Evolutionary conservation across 2,329 filamentous ascomycete genomes (phyloP).

Genomic region (Diaporthe humulicola): DNA sequence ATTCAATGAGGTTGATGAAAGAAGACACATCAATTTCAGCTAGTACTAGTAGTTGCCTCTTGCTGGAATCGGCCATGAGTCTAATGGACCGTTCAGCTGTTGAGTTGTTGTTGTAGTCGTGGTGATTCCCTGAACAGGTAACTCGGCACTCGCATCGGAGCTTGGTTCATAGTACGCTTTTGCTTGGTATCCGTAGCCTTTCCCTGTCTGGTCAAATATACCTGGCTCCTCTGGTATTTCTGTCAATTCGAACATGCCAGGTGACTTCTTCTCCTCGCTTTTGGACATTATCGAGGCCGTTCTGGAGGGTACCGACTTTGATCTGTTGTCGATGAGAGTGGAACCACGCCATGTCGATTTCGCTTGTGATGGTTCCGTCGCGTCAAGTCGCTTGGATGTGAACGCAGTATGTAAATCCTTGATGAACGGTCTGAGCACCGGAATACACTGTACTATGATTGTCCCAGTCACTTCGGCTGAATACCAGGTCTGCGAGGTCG

Average conservation of each 20-base stretch:
- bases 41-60: neutral
- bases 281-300: constrained; percentile 33
- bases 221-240: constrained; percentile 35
- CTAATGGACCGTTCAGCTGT: constrained; percentile 16
- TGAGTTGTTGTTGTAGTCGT: constrained; percentile 21
- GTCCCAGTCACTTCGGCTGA: constrained; percentile 66
- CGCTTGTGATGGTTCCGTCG: constrained; percentile 30
- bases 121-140: constrained; percentile 27
- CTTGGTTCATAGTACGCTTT: constrained; percentile 35
- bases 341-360: constrained; percentile 37
- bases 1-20: too few relatives aligned
- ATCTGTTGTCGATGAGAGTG: constrained; percentile 33
- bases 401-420: constrained; percentile 55
- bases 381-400: constrained; percentile 46
- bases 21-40: neutral
- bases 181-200: constrained; percentile 27
- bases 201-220: neutral
- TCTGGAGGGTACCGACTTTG: neutral
- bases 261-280: constrained; percentile 35
- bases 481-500: constrained; percentile 61
- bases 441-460: constrained; percentile 68
- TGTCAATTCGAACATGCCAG: constrained; percentile 31
- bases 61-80: constrained; percentile 24
- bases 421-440: constrained; percentile 63
- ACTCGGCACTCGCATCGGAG: neutral